Evolutionary conservation across 108 stramenopile genomes (phyloP), one percentile per base, ranked within the genome.

Genomic region (Epithemia pelagica): DNA sequence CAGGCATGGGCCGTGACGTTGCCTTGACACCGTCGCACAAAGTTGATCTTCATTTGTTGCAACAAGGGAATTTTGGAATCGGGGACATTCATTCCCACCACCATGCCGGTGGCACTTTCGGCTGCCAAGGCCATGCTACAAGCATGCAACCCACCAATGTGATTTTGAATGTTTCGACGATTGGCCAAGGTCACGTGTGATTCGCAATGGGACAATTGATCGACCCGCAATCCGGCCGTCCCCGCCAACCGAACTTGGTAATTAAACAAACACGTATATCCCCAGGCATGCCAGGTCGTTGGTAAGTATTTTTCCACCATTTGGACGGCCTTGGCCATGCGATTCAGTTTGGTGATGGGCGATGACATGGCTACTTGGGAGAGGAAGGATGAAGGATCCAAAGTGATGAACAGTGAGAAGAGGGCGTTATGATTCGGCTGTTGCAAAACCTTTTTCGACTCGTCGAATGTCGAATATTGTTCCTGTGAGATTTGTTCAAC

Each of bases 101-200:
- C 33, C 32, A 84, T 78, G 0, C 83, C 83, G 21, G 81, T 84
- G 0, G 83, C 79, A 0, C 69, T 72, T 69, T 84, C 83, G 2
- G 77, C 79, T 30, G 74, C 77, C 26, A 80, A 65, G 0, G 80
- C 80, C 83, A 84, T 84, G 54, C 73, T 72, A 28, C 79, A 80
- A 20, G 83, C 83, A 71, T 84, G 83, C 21, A 84, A 26, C 2
- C 80, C 78, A 0, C 79, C 77, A 52, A 84, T 82, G 61, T 84
- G 83, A 68, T 84, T 84, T 32, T 82, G 83, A 10, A 82, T 66
- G 29, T 64, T 56, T n/a, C 68, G 28, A 24, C 70, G 61, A 52
- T 84, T 84, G n/a, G 58, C 52, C 23, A 78, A 28, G 15, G 32
- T 64, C 26, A 80, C 73, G 23, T 59, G 54, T 22, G 68, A 69